Evolutionary conservation across 495 filamentous ascomycete genomes (phyloP), one percentile per base, ranked within the genome.

Genomic region (Rusavskia elegans): DNA sequence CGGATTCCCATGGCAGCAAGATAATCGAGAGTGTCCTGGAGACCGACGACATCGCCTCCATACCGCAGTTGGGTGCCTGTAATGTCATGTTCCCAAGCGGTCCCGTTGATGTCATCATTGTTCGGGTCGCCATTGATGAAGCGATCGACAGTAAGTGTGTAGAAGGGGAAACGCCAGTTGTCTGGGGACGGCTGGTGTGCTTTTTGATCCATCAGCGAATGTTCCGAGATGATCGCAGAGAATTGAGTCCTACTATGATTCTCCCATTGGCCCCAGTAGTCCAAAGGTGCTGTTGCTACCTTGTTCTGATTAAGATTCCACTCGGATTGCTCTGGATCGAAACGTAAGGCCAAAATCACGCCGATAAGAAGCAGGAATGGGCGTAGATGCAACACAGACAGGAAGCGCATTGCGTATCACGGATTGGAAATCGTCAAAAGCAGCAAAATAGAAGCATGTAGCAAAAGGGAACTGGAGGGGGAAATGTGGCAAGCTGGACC

Each of bases 121-220:
- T 55, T 59, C 3, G 66, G 66, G 57, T 71, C 68, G 11, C 68
- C 68, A 53, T 71, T 66, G 8, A 68, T 61, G 49, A 68, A 68
- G 6, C 67, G 61, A 45, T 71, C 68, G 36, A 68, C 50, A 42
- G 66, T 68, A 16, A 70, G 51, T 2, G 68, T 67, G 51, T 71
- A 71, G 50, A 68, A 57, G 27, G 68, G 68, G 32, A 71, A 65
- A 19, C 68, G 64, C 68, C 68, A 71, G 53, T 68, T 70, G 13
- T 63, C 57, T 35, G 68, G 68, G 17, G 67, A 71, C 11, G 68
- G 68, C 37, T 66, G 57, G 50, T 64, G 66, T 30, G 56, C 58
- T 60, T 19, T 16, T 16, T 23, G 6, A 20, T 23, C 1, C 3
- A 20, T 59, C 16, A 54, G 49, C 40, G 9, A 9, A 16, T 19